Percentiles rank a stretch among this genome's conserved stretches.
Conservation (phyloP, 441 rosid species). For the Kokia cookei region DNA sequence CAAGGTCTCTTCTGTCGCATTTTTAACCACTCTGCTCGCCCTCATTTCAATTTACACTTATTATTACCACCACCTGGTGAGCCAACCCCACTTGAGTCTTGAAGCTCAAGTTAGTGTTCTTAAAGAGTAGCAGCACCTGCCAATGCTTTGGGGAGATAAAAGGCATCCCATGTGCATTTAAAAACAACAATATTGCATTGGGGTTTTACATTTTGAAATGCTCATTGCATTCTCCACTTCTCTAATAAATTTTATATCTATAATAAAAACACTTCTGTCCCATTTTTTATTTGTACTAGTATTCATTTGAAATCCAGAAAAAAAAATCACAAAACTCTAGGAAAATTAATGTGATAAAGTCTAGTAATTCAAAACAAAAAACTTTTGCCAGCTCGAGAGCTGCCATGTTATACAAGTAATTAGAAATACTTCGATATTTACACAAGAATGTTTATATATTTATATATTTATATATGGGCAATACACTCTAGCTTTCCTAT, state of each 20-base stretch:
- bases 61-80: not conserved
- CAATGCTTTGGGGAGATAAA: not conserved
- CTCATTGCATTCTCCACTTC: not conserved
- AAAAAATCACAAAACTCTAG: not conserved
- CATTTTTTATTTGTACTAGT: not conserved
- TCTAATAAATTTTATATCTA: not conserved
- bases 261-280: not conserved
- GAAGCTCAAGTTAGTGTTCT: not conserved
- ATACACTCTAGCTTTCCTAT: not conserved
- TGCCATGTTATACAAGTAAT: not conserved
- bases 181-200: too few species aligned
- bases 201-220: not conserved
- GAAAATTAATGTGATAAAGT: not conserved
- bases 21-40: not conserved
- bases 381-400: not conserved
- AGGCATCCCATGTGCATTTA: not conserved
- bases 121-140: not conserved
- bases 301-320: not conserved
- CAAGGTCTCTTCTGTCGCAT: not conserved
- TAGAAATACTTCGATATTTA: not conserved
- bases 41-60: not conserved
- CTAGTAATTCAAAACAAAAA: not conserved
- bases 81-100: not conserved
- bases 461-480: too few species aligned
- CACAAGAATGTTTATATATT: not conserved